Base-by-base conservation (phyloP, 2,329 filamentous ascomycete species). In the Chrysoporthe puriensis region DNA sequence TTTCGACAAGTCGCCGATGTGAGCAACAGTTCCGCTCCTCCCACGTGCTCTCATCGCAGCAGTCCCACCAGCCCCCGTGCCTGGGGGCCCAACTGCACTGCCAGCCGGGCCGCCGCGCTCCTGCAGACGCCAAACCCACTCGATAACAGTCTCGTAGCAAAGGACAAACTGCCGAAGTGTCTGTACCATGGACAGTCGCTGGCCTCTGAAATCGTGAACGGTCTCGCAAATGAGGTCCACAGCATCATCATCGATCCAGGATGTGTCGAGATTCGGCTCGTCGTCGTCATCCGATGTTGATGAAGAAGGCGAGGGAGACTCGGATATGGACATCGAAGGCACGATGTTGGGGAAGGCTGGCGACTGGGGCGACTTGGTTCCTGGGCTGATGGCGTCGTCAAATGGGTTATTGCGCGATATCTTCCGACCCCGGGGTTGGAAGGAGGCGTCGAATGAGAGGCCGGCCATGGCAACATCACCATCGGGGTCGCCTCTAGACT, bases 181-280 rank as follows among this genome's bases (percentile, higher is more conserved):
- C 79, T 98, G 96, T 56, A 99, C 95, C 94, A 98, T 99, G 79
- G 94, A 97, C 26, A 97, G 81, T 71, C 96, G 84, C 80, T 99
- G 96, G 61, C 86, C 83, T 66, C 96, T 85, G 78, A 99, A 97
- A 73, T 97, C 94, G 73, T 96, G 91, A 1, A 99, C 95, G 0
- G 94, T 96, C 76, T 89, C 90, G 70, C 92, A 90, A 60, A 99
- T 89, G 69, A 98, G 79, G 77, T 99, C 96, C 1, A 92, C 76
- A 36, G 87, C 85, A 59, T 92, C 88, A 70, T 91, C 85, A 16
- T 84, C 79, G n/a, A 94, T 76, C 91, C 92, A 97, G 21, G 80
- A 81, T 1, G 84, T 85, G 59, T 90, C 85, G 18, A 77, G 71
- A 13, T 64, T 66, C 32, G 59, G 36, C 8, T 69, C 66, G 26